These are phyloP conservation scores for Artemisia argyi DNA, from an alignment of 129 eudicot genomes.

Conservation along the genomic window DNA sequence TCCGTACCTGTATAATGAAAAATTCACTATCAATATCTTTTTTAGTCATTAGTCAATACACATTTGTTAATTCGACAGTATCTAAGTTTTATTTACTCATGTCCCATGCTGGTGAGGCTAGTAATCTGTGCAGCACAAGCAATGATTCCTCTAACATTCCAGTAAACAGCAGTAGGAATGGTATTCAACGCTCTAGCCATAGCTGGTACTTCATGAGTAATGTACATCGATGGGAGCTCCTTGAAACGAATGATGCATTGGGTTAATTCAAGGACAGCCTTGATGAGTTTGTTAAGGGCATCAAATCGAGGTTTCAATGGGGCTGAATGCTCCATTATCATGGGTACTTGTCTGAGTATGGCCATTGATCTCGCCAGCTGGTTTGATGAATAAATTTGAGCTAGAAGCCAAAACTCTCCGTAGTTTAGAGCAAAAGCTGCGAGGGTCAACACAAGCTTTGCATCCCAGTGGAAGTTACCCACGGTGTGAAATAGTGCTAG, in stretches of 20 bases:
- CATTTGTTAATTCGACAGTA: neutral
- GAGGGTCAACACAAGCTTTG: slow-evolving; percentile 67
- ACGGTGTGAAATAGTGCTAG: slow-evolving; percentile 52
- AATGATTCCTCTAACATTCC: slow-evolving; percentile 67
- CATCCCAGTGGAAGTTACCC: slow-evolving; percentile 79
- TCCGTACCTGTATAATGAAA: slow-evolving; percentile 45
- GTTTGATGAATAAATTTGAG: slow-evolving; percentile 59
- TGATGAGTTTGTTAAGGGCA: slow-evolving; percentile 55
- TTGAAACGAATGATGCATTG: slow-evolving; percentile 54
- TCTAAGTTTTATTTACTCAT: slow-evolving; percentile 51
- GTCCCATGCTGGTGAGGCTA: slow-evolving; percentile 66
- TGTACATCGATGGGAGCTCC: slow-evolving; percentile 55
- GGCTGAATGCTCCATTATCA: slow-evolving; percentile 48
- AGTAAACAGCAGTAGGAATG: slow-evolving; percentile 76
- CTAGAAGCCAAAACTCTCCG: slow-evolving; percentile 94
- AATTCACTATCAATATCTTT: slow-evolving; percentile 10
- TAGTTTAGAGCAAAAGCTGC: slow-evolving; percentile 81
- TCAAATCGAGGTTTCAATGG: slow-evolving; percentile 58
- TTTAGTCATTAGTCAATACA: neutral
- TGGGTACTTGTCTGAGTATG: slow-evolving; percentile 67
- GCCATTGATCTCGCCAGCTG: slow-evolving; percentile 85
- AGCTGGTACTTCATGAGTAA: slow-evolving; percentile 54
- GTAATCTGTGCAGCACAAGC: slow-evolving; percentile 66
- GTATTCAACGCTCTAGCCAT: slow-evolving; percentile 48
- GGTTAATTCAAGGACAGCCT: slow-evolving; percentile 51